Evolutionary conservation across 2,329 filamentous ascomycete species (phyloP), one percentile per base, ranked within the genome.

Genomic region (Fusarium domesticum): DNA sequence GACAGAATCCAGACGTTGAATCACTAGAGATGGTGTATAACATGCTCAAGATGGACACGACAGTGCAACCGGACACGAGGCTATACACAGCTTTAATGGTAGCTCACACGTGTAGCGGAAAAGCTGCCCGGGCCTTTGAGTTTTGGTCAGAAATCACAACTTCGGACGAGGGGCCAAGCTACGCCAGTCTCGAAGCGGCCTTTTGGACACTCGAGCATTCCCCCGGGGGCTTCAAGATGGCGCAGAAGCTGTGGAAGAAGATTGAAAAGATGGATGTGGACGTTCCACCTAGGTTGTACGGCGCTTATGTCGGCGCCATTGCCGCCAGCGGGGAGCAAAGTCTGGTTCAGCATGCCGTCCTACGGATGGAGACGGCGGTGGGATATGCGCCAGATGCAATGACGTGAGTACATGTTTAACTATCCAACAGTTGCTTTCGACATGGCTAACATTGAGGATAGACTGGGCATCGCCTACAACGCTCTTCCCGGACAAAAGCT

Each of bases 31-130:
- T 86, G 50, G 80, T 95, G 2, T 87, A 96, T 70, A 96, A 96
- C 63, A 92, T 96, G 81, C 76, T 96, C 54, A 97, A 96, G 70
- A 84, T 96, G 65, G 93, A 98, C 64, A 77, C 84, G n/a, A 79
- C 81, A 33, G 77, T 97, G 30, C 83, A 91, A 56, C 77, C 85
- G 5, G 83, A 79, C 56, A 97, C 92, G 1, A 75, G 73, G 43
- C 73, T 97, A 2, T 81, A 85, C 57, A 97, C 96, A 58, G 83
- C 86, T 0, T 72, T 97, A 37, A 96, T 98, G 83, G 75, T 93
- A 11, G 91, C 89, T 0, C 92, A 95, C 62, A 81, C 83, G 1
- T 78, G 80, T 1, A 87, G 83, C 58, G 86, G 80, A 6, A 74
- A 83, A 51, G 75, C 85, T 0, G 68, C 76, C 20, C 78, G 79